Conservation (phyloP, 306 rosid genomes). For the Cicer chorassanicum region DNA sequence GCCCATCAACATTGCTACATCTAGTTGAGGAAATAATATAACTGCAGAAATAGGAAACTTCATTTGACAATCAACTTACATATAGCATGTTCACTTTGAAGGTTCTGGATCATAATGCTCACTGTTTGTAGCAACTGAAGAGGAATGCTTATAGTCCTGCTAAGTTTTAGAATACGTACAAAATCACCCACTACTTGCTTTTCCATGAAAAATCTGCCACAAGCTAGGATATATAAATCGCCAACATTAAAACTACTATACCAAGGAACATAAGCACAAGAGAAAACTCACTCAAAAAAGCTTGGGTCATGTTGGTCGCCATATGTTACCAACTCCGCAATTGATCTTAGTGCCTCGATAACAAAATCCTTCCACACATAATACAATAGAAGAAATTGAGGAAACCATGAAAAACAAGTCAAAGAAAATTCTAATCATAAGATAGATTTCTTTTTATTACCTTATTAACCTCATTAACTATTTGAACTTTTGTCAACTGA, state of each 20-base stretch:
- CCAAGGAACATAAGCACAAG: conserved; percentile 38
- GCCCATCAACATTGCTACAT: conserved; percentile 6
- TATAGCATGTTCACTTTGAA: conserved; percentile 84
- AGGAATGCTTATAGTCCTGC: conserved; percentile 65
- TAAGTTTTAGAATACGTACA: conserved; percentile 70
- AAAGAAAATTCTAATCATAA: conserved; percentile 36
- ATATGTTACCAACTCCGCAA: conserved; percentile 84
- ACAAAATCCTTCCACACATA: conserved; percentile 73
- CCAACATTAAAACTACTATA: conserved; percentile 36
- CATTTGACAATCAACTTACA: conserved; percentile 63
- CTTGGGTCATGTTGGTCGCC: conserved; percentile 86
- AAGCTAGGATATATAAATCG: conserved; percentile 44
- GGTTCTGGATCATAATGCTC: conserved; percentile 91
- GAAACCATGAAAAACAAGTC: conserved; percentile 28
- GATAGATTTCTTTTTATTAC: conserved; percentile 47
- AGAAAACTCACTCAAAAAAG: conserved; percentile 83
- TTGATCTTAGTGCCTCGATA: conserved; percentile 87
- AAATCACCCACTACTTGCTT: conserved; percentile 86
- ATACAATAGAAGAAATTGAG: conserved; percentile 44
- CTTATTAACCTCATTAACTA: conserved; percentile 91
- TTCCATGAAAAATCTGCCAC: conserved; percentile 91
- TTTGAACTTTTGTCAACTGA: conserved; percentile 72
- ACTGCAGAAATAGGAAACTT: conserved; percentile 45
- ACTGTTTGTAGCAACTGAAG: conserved; percentile 84
- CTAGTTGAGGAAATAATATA: conserved; percentile 36